Base-by-base conservation (phyloP, 176 grass and related monocot species). In the Panicum miliaceum region DNA sequence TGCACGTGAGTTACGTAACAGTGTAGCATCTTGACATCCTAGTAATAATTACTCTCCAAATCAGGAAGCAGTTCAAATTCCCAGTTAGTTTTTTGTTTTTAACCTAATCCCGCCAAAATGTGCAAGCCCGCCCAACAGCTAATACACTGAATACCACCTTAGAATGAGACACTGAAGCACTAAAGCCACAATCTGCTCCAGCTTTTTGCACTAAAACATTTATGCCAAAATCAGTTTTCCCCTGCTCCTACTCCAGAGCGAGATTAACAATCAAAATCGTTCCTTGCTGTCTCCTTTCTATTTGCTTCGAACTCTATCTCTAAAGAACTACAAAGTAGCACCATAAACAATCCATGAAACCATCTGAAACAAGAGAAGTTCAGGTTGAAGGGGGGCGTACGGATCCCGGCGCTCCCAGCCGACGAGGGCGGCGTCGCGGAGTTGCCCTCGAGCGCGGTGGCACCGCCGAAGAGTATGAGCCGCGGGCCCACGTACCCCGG, bases 361-460 rank as follows among this genome's bases (percentile, higher is more conserved):
- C 22, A 85, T 74, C 37, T 68, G 18, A 59, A 59, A 60, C 7
- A 38, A 83, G 38, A 85, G 66, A 22, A 42, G 59, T 18, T 83
- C 1, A 52, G 72, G 77, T 46, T 50, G 14, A 32, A 51, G 11
- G 16, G 12, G 61, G 12, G 64, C 88, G 3, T 99, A 99, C 96
- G 96, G 46, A 99, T 92, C 79, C 96, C 96, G 16, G 93, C 93
- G 78, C 80, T 85, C 60, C 89, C 96, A 8, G 92, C 88, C 0
- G 93, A 64, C 6, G 96, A 96, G 54, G 91, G 87, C 7, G 96
- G 85, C 12, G 90, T 80, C 6, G 95, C 87, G 0, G 91, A 92
- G 63, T 88, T 94, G 46, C 93, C 93, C 88, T 99, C 96, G 3
- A 99, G 93, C 18, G 96, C 93, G 22, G 96, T 99, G 56, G 96